Evolutionary conservation across 2,329 filamentous ascomycete genomes (phyloP).

Genomic region (Cladosporium velox): DNA sequence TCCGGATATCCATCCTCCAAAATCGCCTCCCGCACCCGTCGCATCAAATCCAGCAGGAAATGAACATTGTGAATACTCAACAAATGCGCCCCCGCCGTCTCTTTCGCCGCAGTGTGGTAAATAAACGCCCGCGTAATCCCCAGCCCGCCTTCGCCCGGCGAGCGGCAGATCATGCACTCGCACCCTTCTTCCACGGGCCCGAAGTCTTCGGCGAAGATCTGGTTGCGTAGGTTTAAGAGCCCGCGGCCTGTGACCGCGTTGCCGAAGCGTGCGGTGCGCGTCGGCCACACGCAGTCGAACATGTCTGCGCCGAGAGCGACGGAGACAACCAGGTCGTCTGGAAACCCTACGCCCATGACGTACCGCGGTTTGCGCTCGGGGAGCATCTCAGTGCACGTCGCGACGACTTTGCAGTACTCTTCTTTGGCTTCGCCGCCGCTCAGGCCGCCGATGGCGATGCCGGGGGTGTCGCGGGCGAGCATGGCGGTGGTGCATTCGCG

Average conservation of each 20-base stretch:
- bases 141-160: slow-evolving; percentile 65
- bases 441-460: slow-evolving; percentile 92
- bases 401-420: slow-evolving; percentile 83
- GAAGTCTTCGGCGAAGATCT: slow-evolving; percentile 76
- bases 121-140: slow-evolving; percentile 87
- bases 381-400: slow-evolving; percentile 78
- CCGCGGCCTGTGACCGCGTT: slow-evolving; percentile 84
- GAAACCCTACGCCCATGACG: slow-evolving; percentile 97
- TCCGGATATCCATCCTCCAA: slow-evolving; percentile 62
- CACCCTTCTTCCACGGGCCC: slow-evolving; percentile 80
- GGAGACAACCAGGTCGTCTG: slow-evolving; percentile 91
- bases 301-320: slow-evolving; percentile 95
- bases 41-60: slow-evolving; percentile 86
- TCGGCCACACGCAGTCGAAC: slow-evolving; percentile 99
- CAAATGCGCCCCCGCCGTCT: slow-evolving; percentile 84
- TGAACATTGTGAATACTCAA: slow-evolving; percentile 95
- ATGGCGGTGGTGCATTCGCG: slow-evolving; percentile 82
- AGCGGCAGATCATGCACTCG: slow-evolving; percentile 73
- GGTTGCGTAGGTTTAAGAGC: slow-evolving; percentile 80
- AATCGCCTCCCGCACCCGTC: slow-evolving; percentile 65
- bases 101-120: slow-evolving; percentile 88
- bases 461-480: slow-evolving; percentile 87
- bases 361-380: slow-evolving; percentile 95
- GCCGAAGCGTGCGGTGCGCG: slow-evolving; percentile 90
- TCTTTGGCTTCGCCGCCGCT: slow-evolving; percentile 93